Evolutionary conservation across 2,329 filamentous ascomycete genomes (phyloP).

Genomic region (Zymoseptoria ardabiliae): DNA sequence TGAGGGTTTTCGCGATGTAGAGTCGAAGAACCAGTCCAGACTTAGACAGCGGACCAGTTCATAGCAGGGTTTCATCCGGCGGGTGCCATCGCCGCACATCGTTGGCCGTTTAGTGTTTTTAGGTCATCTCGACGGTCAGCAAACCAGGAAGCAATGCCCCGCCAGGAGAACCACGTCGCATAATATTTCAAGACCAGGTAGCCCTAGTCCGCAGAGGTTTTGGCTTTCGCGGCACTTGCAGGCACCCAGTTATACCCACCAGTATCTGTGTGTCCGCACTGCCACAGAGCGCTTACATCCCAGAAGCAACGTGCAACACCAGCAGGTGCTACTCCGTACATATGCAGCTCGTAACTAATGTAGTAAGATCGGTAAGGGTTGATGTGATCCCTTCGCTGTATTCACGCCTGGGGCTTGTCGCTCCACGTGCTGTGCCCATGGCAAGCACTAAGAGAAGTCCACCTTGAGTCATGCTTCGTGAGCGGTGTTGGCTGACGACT

Average conservation of each 20-base stretch:
- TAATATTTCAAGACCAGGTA: neutral
- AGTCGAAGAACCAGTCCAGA: neutral
- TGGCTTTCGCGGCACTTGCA: neutral
- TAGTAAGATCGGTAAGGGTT: neutral
- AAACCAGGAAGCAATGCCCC: neutral
- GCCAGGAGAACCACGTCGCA: neutral
- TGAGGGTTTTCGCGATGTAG: neutral
- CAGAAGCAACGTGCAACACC: neutral
- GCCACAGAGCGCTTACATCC: neutral
- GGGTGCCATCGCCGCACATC: neutral
- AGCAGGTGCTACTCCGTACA: neutral
- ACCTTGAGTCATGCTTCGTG: too few species aligned
- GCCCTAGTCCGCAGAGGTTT: neutral
- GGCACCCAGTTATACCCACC: too few species aligned
- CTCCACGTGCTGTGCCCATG: too few species aligned
- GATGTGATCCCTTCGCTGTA: neutral
- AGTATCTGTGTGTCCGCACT: neutral
- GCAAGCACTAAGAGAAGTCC: too few species aligned
- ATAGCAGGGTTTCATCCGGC: neutral
- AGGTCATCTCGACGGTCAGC: neutral
- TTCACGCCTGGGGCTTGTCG: neutral
- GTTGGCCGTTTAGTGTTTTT: too few species aligned
- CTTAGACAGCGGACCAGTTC: neutral
- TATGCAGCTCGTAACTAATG: neutral
- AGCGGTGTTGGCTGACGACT: neutral